phyloP scores from a whole-genome alignment of 2,329 filamentous ascomycete genomes.

The Tolypocladium inflatum region DNA sequence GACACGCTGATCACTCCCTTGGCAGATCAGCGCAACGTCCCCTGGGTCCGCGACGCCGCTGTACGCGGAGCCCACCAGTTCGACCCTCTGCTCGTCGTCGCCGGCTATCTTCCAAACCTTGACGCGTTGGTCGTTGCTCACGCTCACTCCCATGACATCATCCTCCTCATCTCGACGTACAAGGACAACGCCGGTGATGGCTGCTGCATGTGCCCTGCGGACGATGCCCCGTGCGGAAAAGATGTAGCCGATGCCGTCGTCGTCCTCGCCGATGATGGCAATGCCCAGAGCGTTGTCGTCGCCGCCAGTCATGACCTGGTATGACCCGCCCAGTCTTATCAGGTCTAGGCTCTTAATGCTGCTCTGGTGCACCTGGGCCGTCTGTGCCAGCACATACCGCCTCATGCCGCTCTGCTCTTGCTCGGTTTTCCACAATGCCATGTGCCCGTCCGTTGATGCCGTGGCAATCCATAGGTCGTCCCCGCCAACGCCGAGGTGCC shows the following conservation, averaged over 20 bases:
- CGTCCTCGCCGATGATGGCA: conserved; percentile 21
- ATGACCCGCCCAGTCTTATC: conserved; percentile 17
- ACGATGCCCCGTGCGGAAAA: conserved; percentile 16
- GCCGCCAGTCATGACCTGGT: conserved; percentile 63
- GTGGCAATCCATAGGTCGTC: conserved; percentile 43
- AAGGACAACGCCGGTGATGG: conserved; percentile 50
- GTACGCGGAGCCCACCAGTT: conserved; percentile 38
- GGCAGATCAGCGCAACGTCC: conserved; percentile 32
- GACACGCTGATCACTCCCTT: conserved; percentile 11
- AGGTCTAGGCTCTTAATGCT: conserved; percentile 61
- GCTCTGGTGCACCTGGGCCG: conserved; percentile 61
- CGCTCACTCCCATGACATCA: conserved; percentile 25
- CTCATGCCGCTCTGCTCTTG: not conserved
- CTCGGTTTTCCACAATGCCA: conserved; percentile 29
- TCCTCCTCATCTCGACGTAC: conserved; percentile 10
- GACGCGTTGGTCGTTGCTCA: conserved; percentile 53
- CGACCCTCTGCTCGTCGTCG: conserved; percentile 15
- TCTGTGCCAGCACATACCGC: conserved; percentile 18
- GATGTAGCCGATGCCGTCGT: conserved; percentile 10
- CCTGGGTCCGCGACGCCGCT: conserved; percentile 54
- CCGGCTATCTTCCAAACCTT: conserved; percentile 40
- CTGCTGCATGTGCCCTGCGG: conserved; percentile 57
- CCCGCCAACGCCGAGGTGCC: conserved; percentile 26
- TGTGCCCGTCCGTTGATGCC: conserved; percentile 71
- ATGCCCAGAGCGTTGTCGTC: conserved; percentile 78